Conservation (phyloP, 306 rosid species). For the Quercus agrifolia region DNA sequence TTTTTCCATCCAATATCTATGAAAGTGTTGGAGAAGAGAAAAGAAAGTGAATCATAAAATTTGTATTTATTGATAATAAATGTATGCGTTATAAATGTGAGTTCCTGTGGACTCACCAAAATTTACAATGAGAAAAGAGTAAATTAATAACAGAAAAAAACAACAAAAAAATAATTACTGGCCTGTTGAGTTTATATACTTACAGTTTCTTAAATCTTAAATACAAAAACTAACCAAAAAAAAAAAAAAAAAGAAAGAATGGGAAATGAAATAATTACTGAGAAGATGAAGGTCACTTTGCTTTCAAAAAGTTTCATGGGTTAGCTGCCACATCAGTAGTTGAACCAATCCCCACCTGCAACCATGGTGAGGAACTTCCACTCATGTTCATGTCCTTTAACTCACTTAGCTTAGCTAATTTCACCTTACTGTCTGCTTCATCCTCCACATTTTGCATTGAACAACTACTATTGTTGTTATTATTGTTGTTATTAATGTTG, state of each 20-base stretch:
- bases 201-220: slow-evolving; percentile 33
- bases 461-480: slow-evolving; percentile 19
- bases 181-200: slow-evolving; percentile 38
- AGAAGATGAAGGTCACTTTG: slow-evolving; percentile 6
- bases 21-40: background rate
- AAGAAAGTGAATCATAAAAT: background rate
- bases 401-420: slow-evolving; percentile 85
- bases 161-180: slow-evolving; percentile 18
- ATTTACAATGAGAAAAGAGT: slow-evolving; percentile 29
- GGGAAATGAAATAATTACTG: slow-evolving; percentile 10
- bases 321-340: slow-evolving; percentile 56
- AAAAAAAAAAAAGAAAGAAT: background rate
- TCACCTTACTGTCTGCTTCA: slow-evolving; percentile 71
- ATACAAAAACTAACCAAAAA: background rate
- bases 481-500: slow-evolving; percentile 23
- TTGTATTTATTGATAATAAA: background rate
- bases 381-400: slow-evolving; percentile 60
- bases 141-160: background rate
- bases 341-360: slow-evolving; percentile 91
- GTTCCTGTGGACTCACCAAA: slow-evolving; percentile 12
- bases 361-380: slow-evolving; percentile 82
- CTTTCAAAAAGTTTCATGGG: slow-evolving; percentile 30
- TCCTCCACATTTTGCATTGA: slow-evolving; percentile 54
- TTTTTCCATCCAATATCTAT: background rate
- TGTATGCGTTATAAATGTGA: background rate